Percentiles rank a stretch among this genome's conserved stretches.
Conservation (phyloP, 352 stramenopile species). For the Phytophthora europaea region DNA sequence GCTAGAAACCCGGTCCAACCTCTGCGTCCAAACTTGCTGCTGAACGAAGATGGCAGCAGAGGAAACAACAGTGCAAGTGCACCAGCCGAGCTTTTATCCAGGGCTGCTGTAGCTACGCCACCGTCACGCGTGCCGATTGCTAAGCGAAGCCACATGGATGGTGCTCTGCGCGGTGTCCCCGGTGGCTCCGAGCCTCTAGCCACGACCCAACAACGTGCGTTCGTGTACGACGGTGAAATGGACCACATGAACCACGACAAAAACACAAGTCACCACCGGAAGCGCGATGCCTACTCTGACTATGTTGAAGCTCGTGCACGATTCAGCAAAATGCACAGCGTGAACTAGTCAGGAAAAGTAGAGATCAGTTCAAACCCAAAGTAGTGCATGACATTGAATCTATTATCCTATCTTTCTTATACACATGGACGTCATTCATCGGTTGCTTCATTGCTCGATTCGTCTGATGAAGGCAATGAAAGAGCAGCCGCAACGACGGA, state of each 20-base stretch:
- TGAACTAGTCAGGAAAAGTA: conserved; percentile 53
- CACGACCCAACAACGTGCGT: conserved; percentile 63
- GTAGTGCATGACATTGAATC: conserved; percentile 2
- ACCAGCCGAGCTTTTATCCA: conserved; percentile 16
- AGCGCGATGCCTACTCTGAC: conserved; percentile 89
- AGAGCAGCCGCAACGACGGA: conserved; percentile 23
- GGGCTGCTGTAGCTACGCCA: conserved; percentile 12
- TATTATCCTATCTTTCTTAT: conserved; percentile 1
- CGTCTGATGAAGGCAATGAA: conserved; percentile 23
- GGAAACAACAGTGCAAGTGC: conserved; percentile 26
- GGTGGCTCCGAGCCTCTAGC: conserved; percentile 33
- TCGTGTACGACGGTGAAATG: conserved; percentile 82
- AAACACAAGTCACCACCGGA: conserved; percentile 78
- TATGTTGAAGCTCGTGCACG: conserved; percentile 89
- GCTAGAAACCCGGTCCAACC: conserved; percentile 67
- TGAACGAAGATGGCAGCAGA: conserved; percentile 52
- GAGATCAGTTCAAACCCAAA: not conserved
- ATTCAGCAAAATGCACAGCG: conserved; percentile 93
- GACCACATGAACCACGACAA: conserved; percentile 81
- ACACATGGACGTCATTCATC: conserved; percentile 23
- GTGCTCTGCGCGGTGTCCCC: conserved; percentile 71
- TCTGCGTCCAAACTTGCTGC: conserved; percentile 45
- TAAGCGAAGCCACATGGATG: conserved; percentile 86
- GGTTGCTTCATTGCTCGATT: conserved; percentile 10
- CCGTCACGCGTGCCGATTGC: conserved; percentile 61